Conservation (phyloP, 371 early-diverging fungal species). For the Capillidium rhysosporum region DNA sequence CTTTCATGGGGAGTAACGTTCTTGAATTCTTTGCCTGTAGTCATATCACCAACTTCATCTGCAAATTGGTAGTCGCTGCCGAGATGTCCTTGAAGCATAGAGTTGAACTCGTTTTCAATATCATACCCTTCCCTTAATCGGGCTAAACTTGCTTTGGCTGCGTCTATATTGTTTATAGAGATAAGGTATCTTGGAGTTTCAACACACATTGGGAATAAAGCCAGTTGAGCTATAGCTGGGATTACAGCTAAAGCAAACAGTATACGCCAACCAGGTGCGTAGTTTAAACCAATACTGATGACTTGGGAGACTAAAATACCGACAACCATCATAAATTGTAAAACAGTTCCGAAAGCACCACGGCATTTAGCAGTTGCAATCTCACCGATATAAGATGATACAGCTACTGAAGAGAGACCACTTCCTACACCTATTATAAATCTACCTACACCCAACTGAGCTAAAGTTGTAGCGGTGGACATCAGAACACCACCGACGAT, state of each 20-base stretch:
- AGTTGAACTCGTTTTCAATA: constrained; percentile 33
- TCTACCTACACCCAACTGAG: constrained; percentile 49
- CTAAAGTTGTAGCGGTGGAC: constrained; percentile 27
- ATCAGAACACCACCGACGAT: constrained; percentile 40
- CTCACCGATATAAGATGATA: constrained; percentile 68
- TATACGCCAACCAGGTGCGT: constrained; percentile 43
- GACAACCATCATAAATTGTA: constrained; percentile 57
- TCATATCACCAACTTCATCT: too few species aligned
- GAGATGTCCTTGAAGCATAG: constrained; percentile 16
- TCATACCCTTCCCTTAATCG: constrained; percentile 31
- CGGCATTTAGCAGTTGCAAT: constrained; percentile 37
- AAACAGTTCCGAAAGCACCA: constrained; percentile 43
- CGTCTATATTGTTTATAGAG: constrained; percentile 27
- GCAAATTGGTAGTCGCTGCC: too few species aligned
- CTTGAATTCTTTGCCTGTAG: too few species aligned
- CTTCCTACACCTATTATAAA: constrained; percentile 58
- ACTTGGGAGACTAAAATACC: constrained; percentile 49
- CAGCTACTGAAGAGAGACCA: constrained; percentile 63
- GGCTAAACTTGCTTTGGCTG: constrained; percentile 31
- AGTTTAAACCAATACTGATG: constrained; percentile 29
- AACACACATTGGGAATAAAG: constrained; percentile 45
- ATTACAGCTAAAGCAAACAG: constrained; percentile 32
- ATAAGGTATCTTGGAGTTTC: constrained; percentile 60
- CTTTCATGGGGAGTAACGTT: neutral
- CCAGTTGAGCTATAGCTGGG: constrained; percentile 41